These are phyloP conservation scores for Neurospora sp. DNA, from an alignment of 2,329 filamentous ascomycete genomes.

Conservation along the genomic window DNA sequence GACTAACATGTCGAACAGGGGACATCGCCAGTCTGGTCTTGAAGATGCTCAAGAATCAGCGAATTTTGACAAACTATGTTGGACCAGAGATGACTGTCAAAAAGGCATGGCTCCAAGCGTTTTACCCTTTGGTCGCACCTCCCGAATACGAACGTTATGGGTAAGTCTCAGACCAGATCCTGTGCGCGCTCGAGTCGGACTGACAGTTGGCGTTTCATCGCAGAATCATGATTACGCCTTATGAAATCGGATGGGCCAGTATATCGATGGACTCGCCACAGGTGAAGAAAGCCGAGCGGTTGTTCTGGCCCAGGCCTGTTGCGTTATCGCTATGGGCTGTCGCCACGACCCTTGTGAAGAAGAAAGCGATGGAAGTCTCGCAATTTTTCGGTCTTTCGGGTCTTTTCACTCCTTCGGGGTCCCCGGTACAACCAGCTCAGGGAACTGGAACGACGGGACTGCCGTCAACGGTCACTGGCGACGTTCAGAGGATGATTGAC, in stretches of 20 bases:
- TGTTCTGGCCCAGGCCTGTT: constrained; percentile 44
- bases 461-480: constrained; percentile 20
- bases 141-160: constrained; percentile 50
- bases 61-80: constrained; percentile 31
- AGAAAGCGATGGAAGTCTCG: constrained; percentile 34
- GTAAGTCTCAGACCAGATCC: constrained; percentile 30
- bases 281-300: constrained; percentile 35
- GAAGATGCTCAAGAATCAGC: constrained; percentile 31
- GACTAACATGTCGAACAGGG: constrained; percentile 21
- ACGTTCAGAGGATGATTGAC: constrained; percentile 24
- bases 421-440: constrained; percentile 2
- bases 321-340: constrained; percentile 43
- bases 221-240: constrained; percentile 41
- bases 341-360: constrained; percentile 34
- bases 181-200: not conserved
- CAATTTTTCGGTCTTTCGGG: constrained; percentile 34
- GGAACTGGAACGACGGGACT: not conserved
- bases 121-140: constrained; percentile 49
- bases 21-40: constrained; percentile 35
- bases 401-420: not conserved
- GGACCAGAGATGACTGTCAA: constrained; percentile 40
- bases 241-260: constrained; percentile 37
- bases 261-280: constrained; percentile 37
- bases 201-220: not conserved
- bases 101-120: constrained; percentile 50